These are phyloP conservation scores for Annulohypoxylon truncatum DNA, from an alignment of 2,329 filamentous ascomycete genomes.

Conservation along the genomic window DNA sequence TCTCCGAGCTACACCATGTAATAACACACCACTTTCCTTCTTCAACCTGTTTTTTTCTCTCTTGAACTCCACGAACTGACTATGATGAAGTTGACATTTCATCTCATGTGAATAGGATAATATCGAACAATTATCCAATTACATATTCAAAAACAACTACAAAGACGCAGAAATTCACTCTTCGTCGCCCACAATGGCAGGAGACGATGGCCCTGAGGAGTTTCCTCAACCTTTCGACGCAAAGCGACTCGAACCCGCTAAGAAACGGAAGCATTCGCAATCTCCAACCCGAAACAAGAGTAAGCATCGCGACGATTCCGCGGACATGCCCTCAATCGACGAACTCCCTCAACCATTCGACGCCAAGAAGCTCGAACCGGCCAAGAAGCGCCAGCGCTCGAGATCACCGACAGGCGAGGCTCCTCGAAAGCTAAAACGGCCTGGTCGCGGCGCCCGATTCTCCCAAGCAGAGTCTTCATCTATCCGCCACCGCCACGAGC, in stretches of 20 bases:
- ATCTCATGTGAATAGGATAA: not conserved
- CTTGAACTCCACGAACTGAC: not conserved
- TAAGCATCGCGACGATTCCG: conserved; percentile 42
- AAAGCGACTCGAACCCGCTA: conserved; percentile 55
- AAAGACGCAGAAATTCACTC: conserved; percentile 18
- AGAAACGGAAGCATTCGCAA: conserved; percentile 55
- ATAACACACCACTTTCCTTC: not conserved
- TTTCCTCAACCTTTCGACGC: conserved; percentile 57
- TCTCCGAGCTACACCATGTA: not conserved
- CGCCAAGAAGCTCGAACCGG: conserved; percentile 67
- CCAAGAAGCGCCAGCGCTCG: conserved; percentile 68
- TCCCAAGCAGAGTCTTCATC: conserved; percentile 74
- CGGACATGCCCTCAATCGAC: conserved; percentile 49
- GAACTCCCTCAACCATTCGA: conserved; percentile 71
- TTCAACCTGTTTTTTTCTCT: conserved; percentile 4
- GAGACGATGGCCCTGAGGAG: conserved; percentile 50
- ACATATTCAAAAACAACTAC: not conserved
- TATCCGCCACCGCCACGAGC: conserved; percentile 71
- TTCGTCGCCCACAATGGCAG: conserved; percentile 49
- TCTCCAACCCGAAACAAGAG: conserved; percentile 51
- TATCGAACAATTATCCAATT: conserved; percentile 6
- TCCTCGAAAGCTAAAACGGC: conserved; percentile 75
- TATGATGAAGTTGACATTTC: not conserved
- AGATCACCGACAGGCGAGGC: conserved; percentile 56
- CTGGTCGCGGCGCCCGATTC: conserved; percentile 74